Evolutionary conservation across 805 yeast species (phyloP).

Genomic region (Starmerella lactis-condensi): DNA sequence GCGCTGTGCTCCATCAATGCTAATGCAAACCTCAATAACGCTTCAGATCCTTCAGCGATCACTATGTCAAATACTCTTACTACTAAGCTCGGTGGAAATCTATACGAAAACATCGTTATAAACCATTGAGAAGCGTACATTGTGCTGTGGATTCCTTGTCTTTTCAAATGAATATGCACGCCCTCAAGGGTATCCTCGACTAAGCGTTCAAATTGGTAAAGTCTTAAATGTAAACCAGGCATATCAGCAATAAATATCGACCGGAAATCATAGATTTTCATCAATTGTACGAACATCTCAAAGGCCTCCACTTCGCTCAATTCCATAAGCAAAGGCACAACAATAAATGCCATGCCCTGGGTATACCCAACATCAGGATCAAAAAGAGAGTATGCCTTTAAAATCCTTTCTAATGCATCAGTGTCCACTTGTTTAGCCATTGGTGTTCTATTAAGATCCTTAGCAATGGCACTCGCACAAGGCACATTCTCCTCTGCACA

Average conservation of each 20-base stretch:
- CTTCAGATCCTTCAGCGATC: slow-evolving; percentile 79
- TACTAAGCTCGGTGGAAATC: slow-evolving; percentile 79
- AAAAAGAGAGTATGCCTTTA: slow-evolving; percentile 66
- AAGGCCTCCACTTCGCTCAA: slow-evolving; percentile 73
- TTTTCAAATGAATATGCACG: slow-evolving; percentile 52
- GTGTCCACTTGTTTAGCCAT: slow-evolving; percentile 42
- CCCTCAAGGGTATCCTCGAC: slow-evolving; percentile 60
- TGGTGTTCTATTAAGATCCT: slow-evolving; percentile 74
- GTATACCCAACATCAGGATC: slow-evolving; percentile 94
- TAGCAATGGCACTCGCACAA: slow-evolving; percentile 56
- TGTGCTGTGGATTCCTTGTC: slow-evolving; percentile 76
- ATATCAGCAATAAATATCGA: slow-evolving; percentile 67
- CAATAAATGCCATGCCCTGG: slow-evolving; percentile 92
- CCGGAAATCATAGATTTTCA: slow-evolving; percentile 71
- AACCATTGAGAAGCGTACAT: slow-evolving; percentile 99
- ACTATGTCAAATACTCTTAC: slow-evolving; percentile 73
- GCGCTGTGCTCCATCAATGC: slow-evolving; percentile 61
- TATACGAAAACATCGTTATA: slow-evolving; percentile 82
- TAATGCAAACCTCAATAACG: slow-evolving; percentile 65
- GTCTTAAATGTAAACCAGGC: slow-evolving; percentile 74
- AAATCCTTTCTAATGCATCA: slow-evolving; percentile 51
- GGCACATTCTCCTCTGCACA: slow-evolving; percentile 33
- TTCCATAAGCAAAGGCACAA: slow-evolving; percentile 67
- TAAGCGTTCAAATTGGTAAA: slow-evolving; percentile 80
- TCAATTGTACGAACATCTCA: slow-evolving; percentile 56